phyloP scores from a whole-genome alignment of 2,329 filamentous ascomycete genomes.

The Drechslerella stenobrocha region DNA sequence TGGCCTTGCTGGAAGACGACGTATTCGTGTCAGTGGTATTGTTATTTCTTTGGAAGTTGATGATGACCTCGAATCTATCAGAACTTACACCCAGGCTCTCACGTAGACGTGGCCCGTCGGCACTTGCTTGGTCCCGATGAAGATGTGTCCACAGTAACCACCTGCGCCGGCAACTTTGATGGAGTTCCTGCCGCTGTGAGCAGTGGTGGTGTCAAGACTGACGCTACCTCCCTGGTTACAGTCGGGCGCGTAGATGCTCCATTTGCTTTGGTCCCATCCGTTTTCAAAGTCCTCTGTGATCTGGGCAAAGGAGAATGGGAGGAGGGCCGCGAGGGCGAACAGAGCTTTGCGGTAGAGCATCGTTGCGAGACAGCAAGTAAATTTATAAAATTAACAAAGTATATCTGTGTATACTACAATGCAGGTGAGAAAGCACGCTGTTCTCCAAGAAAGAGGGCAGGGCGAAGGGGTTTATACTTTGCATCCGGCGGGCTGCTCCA shows the following conservation, averaged over 20 bases:
- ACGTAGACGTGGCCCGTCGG: conserved; percentile 65
- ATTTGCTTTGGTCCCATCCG: conserved; percentile 63
- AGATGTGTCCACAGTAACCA: conserved; percentile 65
- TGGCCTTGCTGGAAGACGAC: conserved; percentile 59
- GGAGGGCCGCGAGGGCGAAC: conserved; percentile 58
- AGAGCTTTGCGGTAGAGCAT: conserved; percentile 59
- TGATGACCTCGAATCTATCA: neutral
- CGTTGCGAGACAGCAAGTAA: conserved; percentile 37
- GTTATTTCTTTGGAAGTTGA: conserved; percentile 11
- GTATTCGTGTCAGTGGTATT: conserved; percentile 49
- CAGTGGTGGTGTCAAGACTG: conserved; percentile 62
- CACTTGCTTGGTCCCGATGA: conserved; percentile 64
- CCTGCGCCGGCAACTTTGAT: conserved; percentile 61
- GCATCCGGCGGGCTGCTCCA: no score
- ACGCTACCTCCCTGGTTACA: conserved; percentile 66
- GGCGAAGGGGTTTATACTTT: no score
- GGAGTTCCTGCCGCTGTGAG: conserved; percentile 63
- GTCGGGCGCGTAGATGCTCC: conserved; percentile 65
- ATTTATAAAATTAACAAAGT: conserved; percentile 18
- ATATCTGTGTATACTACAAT: no score
- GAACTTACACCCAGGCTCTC: conserved; percentile 62
- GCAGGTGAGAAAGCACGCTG: no score
- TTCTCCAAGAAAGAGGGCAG: no score
- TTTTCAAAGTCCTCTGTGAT: conserved; percentile 63
- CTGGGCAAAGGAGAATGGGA: conserved; percentile 60